phyloP scores from a whole-genome alignment of 345 rosid genomes.

The Sisymbrium irio region DNA sequence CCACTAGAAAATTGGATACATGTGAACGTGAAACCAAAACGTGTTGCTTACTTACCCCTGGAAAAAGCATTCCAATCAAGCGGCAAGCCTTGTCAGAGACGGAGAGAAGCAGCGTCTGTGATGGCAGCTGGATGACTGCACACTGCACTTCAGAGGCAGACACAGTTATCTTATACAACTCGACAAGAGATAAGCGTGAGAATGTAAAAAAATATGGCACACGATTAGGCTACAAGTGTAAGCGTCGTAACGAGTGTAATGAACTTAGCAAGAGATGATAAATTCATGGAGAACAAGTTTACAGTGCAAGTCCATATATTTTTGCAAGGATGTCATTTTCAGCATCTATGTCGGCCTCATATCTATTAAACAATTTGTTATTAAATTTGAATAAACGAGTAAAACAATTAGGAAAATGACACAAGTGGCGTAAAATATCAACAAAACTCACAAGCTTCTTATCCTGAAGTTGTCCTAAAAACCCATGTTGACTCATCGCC shows the following conservation, averaged over 20 bases:
- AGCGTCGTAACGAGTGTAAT: neutral
- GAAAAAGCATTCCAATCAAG: conserved; percentile 97
- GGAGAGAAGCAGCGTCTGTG: conserved; percentile 90
- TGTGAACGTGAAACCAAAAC: neutral
- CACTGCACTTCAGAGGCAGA: conserved; percentile 46
- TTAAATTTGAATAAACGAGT: neutral
- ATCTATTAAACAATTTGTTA: neutral
- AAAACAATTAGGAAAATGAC: neutral
- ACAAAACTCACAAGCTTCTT: conserved; percentile 88
- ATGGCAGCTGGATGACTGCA: conserved; percentile 95
- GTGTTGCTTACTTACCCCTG: conserved; percentile 63
- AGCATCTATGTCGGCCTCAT: neutral
- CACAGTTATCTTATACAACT: conserved; percentile 14
- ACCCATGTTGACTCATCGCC: conserved; percentile 94
- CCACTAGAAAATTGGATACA: neutral
- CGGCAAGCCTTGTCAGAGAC: conserved; percentile 93
- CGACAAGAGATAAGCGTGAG: conserved; percentile 10
- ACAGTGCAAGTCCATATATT: neutral
- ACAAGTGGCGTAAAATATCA: neutral
- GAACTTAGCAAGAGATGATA: neutral
- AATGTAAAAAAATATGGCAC: neutral
- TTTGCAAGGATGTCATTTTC: neutral
- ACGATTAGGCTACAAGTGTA: neutral
- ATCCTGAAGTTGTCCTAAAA: conserved; percentile 92
- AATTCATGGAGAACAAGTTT: neutral